Base-by-base conservation (phyloP, 768 basidiomycete species). In the Trametes sanguinea region DNA sequence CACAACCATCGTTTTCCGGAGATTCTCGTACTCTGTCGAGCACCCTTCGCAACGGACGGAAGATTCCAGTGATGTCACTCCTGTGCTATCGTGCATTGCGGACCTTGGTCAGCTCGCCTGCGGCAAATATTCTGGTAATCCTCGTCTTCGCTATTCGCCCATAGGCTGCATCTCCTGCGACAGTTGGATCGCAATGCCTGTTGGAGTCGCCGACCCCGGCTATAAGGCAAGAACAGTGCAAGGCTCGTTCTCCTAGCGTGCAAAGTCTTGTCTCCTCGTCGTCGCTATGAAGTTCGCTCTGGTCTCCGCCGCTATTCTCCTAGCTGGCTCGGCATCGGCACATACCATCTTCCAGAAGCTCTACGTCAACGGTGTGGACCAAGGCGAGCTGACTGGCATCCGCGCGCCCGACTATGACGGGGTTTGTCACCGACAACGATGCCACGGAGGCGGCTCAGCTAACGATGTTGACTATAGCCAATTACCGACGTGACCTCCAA, bases 291-390 rank as follows among this genome's bases (percentile, higher is more conserved):
- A 45, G 52, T 14, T 22, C 42, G 16, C 45, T 54, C 13, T 44
- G 17, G n/a, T 60, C 9, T 17, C 60, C 2, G 44, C 54, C 17
- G 46, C 42, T 14, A 40, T 33, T 7, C 53, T 61, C 47, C 47
- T 61, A 11, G 54, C 39, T n/a, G 40, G 46, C 46, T 73, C 76
- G 16, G 77, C 69, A 47, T 77, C 75, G 9, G 83, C 79, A 2
- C 83, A 84, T 63, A 78, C 79, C 8, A 83, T 85, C 60, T 83
- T 85, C 69, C 83, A 83, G 72, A 75, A 83, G 72, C 66, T 83
- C 29, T 81, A 78, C 60, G 80, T 84, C 37, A 84, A 85, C 64
- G 83, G 82, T 16, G 81, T 78, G 10, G 76, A 75, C 61, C 77
- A 81, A 72, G 81, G 80, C 14, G 77, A 80, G 51, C 69, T 71